Conservation (phyloP, 768 basidiomycete genomes). For the Boletus vermiculosoides region DNA sequence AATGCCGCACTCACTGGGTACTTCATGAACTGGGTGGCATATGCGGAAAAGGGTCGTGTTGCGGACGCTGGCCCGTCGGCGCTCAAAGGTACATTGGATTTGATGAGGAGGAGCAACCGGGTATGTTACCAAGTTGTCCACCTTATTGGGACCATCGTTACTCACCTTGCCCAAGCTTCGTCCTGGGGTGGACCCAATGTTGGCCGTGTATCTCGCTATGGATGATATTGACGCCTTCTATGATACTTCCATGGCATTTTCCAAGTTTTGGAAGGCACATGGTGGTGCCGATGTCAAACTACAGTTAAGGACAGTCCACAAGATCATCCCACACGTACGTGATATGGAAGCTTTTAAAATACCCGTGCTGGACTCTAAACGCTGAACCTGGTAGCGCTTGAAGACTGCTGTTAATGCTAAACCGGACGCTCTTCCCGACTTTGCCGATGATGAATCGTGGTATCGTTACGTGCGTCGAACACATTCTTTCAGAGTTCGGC, state of each 20-base stretch:
- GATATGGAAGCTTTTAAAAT: not conserved
- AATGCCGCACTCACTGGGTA: conserved; percentile 40
- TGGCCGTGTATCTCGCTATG: conserved; percentile 8
- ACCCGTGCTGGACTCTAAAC: not conserved
- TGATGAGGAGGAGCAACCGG: conserved; percentile 18
- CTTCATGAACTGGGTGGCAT: conserved; percentile 48
- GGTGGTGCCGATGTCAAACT: conserved; percentile 24
- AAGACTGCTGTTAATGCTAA: conserved; percentile 27
- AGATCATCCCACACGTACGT: conserved; percentile 42
- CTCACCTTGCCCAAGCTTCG: conserved; percentile 14
- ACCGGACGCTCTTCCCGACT: conserved; percentile 33
- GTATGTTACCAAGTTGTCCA: conserved; percentile 5
- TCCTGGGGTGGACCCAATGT: not conserved
- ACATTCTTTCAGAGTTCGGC: not conserved
- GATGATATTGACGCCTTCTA: conserved; percentile 25
- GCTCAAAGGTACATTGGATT: conserved; percentile 1
- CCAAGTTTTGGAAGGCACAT: conserved; percentile 32
- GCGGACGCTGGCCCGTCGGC: conserved; percentile 2
- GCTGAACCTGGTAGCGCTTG: conserved; percentile 31
- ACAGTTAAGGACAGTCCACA: conserved; percentile 28
- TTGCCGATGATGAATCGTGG: conserved; percentile 34
- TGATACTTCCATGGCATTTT: conserved; percentile 40
- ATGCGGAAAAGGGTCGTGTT: conserved; percentile 1
- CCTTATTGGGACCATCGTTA: not conserved
- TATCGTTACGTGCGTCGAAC: conserved; percentile 30